A percentile compares a stretch with the other conserved stretches of the same genome.
phyloP scores from a whole-genome alignment of 140 eudicot genomes.

The Oenanthe javanica region DNA sequence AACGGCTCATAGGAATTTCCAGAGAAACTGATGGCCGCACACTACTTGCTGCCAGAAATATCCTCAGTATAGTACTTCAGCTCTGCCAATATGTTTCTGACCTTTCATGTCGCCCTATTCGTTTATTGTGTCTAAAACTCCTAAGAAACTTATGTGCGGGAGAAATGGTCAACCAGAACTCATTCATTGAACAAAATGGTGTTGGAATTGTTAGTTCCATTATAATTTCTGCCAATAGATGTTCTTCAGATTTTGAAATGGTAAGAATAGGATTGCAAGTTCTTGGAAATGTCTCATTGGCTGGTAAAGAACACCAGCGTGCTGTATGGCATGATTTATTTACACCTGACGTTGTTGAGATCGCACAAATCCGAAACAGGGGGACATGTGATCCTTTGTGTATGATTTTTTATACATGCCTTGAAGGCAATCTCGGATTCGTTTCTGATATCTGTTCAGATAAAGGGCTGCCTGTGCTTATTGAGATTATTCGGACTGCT shows the following conservation, averaged over 20 bases:
- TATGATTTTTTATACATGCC: slow-evolving; percentile 65
- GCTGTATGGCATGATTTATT: slow-evolving; percentile 51
- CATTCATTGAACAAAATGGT: slow-evolving; percentile 48
- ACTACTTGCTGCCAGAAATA: slow-evolving; percentile 49
- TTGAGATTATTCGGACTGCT: slow-evolving; percentile 52
- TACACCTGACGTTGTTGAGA: slow-evolving; percentile 36
- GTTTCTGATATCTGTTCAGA: slow-evolving; percentile 43
- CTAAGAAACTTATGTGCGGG: slow-evolving; percentile 81
- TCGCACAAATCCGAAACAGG: slow-evolving; percentile 48
- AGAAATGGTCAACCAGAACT: slow-evolving; percentile 46
- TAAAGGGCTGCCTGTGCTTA: slow-evolving; percentile 38
- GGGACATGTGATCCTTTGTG: slow-evolving; percentile 78
- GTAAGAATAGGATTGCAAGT: slow-evolving; percentile 66
- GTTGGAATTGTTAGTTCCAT: slow-evolving; percentile 36
- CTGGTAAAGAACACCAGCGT: slow-evolving; percentile 51
- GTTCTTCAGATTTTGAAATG: slow-evolving; percentile 30
- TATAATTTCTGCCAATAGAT: slow-evolving; percentile 22
- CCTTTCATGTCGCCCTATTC: slow-evolving; percentile 25
- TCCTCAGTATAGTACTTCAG: slow-evolving; percentile 39
- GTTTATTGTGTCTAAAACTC: slow-evolving; percentile 51
- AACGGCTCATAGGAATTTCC: slow-evolving; percentile 38
- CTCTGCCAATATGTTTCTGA: slow-evolving; percentile 32
- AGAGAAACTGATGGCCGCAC: slow-evolving; percentile 54
- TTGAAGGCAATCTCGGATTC: slow-evolving; percentile 39
- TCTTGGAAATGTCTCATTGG: slow-evolving; percentile 67